Evolutionary conservation across 352 stramenopile species (phyloP), one percentile per base, ranked within the genome.

Genomic region (Pythium sp.): DNA sequence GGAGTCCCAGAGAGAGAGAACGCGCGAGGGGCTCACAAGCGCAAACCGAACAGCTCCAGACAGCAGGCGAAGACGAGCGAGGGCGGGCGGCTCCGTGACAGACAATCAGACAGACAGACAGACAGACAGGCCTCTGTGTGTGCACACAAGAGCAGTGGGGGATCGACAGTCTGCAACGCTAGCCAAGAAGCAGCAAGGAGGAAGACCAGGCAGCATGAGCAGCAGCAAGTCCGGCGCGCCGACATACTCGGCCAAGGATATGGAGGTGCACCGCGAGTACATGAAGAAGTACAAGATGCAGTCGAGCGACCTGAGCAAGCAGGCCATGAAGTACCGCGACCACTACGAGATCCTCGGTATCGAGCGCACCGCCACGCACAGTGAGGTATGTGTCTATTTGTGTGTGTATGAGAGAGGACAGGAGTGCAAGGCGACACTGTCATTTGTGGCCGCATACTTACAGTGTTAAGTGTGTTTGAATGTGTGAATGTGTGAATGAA

Each of bases 241-340:
- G 56, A 70, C 71, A 60, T 81, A 77, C 67, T 72, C 75, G 61
- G 82, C 87, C 32, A 92, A 93, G 69, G 82, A 93, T 69, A 90
- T 95, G 83, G 75, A 90, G 65, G 74, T 88, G 47, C 87, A 95
- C 61, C 87, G 87, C 46, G 83, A 91, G 78, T 95, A 95, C 76
- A 95, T 95, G 87, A 92, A 92, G 78, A 91, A 91, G 74, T 95
- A 90, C 79, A 87, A 91, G 72, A 88, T 87, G 82, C 78, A 90
- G 69, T 89, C 86, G 61, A 84, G 77, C 43, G 82, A 92, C 64
- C 71, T 91, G 61, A 69, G 76, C 32, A 80, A 77, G 61, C 71
- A 86, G 49, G 62, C 72, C 47, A 72, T 92, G 69, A 81, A 74
- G 57, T 91, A 93, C 78, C 88, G 91, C 69, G 87, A 95, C 68